These are phyloP conservation scores for Rubroboletus pulcherrimus DNA, from an alignment of 768 basidiomycete species.

Conservation along the genomic window DNA sequence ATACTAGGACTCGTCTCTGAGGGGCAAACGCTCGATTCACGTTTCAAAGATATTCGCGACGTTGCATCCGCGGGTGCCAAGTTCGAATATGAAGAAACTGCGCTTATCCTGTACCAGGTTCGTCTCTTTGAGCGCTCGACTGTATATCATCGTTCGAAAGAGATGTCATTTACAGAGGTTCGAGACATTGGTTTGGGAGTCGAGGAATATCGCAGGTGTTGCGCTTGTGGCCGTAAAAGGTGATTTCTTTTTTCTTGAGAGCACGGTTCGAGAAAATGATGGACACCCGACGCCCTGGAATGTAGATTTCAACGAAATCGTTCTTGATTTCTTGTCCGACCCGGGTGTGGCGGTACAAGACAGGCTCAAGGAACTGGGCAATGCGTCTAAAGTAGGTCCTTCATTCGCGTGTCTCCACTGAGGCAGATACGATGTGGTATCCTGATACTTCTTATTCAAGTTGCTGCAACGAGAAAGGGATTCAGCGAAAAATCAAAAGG, in stretches of 20 bases:
- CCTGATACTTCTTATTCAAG: not conserved
- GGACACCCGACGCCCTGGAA: not conserved
- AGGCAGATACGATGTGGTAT: not conserved
- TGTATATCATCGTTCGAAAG: not conserved
- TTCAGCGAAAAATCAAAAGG: constrained; percentile 3
- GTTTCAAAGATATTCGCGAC: constrained; percentile 13
- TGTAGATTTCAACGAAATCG: constrained; percentile 19
- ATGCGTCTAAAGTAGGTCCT: constrained; percentile 6
- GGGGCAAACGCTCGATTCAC: constrained; percentile 8
- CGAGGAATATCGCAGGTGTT: constrained; percentile 13
- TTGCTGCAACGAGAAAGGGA: constrained; percentile 10
- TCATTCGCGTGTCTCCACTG: no score
- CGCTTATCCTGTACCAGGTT: constrained; percentile 10
- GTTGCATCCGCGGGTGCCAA: not conserved
- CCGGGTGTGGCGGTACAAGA: constrained; percentile 4
- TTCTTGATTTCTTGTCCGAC: constrained; percentile 19
- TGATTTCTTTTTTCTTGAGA: not conserved
- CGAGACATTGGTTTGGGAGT: constrained; percentile 16
- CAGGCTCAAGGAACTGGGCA: constrained; percentile 13
- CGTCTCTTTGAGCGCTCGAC: not conserved
- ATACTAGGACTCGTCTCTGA: constrained; percentile 14
- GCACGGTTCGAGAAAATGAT: not conserved
- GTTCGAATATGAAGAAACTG: constrained; percentile 9
- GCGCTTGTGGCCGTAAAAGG: constrained; percentile 18
- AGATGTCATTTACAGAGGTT: constrained; percentile 5